Conservation (phyloP, 2,329 filamentous ascomycete species). For the Penicillium sp. region DNA sequence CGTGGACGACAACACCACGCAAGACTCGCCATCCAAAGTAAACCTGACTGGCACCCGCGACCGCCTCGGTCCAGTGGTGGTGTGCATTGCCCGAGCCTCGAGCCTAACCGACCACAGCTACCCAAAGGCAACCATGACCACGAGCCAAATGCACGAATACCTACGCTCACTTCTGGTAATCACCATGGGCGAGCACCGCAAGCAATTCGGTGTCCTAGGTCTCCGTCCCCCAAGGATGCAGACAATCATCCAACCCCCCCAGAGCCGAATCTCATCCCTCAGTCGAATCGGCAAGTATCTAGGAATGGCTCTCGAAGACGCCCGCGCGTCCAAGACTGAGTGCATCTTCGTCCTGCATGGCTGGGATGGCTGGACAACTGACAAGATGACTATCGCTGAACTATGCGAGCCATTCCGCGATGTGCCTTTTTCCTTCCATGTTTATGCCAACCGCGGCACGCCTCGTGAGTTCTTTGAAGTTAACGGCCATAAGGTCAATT, state of each 20-base stretch:
- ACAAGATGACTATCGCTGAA: neutral
- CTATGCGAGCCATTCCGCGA: neutral
- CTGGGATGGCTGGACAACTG: constrained; percentile 8
- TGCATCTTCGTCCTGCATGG: constrained; percentile 4
- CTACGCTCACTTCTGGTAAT: constrained; percentile 2
- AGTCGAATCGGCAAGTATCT: neutral
- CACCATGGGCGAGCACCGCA: constrained; percentile 1
- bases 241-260: constrained; percentile 1
- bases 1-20: neutral
- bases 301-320: neutral
- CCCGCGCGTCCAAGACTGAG: neutral
- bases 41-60: neutral
- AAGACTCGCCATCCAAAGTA: neutral
- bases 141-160: neutral
- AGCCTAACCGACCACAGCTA: neutral
- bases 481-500: neutral
- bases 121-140: neutral
- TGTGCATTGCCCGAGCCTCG: constrained; percentile 5
- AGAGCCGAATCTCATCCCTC: neutral
- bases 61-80: neutral
- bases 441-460: neutral
- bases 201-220: neutral
- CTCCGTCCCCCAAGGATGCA: constrained; percentile 2
- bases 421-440: neutral
- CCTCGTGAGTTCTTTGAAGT: constrained; percentile 4